Percentiles rank a stretch among this genome's conserved stretches.
Conservation (phyloP, 352 stramenopile species). For the Phytophthora sojae region DNA sequence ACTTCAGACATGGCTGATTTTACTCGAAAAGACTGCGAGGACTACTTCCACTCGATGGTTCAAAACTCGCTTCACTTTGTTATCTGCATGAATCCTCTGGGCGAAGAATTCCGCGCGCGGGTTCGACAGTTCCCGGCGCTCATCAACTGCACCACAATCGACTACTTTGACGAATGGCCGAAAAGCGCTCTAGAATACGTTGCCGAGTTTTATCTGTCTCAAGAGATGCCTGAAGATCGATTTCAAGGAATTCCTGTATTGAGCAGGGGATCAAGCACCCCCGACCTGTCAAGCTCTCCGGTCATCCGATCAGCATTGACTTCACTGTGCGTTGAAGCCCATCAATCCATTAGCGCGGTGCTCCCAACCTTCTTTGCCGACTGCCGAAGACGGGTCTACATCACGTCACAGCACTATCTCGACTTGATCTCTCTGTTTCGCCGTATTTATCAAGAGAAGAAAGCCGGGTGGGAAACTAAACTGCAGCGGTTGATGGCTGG, state of each 20-base stretch:
- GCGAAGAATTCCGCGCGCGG: conserved; percentile 80
- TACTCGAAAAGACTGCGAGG: conserved; percentile 76
- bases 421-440: conserved; percentile 91
- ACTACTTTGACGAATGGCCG: conserved; percentile 95
- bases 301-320: conserved; percentile 42
- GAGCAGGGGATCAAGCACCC: conserved; percentile 5
- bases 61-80: conserved; percentile 91
- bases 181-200: conserved; percentile 86
- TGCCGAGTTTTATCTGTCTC: conserved; percentile 64
- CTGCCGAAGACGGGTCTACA: conserved; percentile 54
- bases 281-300: conserved; percentile 12
- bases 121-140: conserved; percentile 93
- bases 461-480: conserved; percentile 47
- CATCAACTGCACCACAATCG: conserved; percentile 94
- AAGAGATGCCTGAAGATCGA: conserved; percentile 15
- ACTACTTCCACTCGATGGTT: conserved; percentile 82
- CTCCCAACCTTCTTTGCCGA: conserved; percentile 44
- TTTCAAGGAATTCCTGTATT: neutral
- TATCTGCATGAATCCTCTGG: conserved; percentile 90
- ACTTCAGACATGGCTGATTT: conserved; percentile 31
- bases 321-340: conserved; percentile 61
- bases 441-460: conserved; percentile 74
- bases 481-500: conserved; percentile 65
- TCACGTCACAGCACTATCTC: conserved; percentile 90
- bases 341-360: conserved; percentile 44